Evolutionary conservation across 371 early-diverging fungal species (phyloP), one percentile per base, ranked within the genome.

Genomic region (Conidiobolus incongruus): DNA sequence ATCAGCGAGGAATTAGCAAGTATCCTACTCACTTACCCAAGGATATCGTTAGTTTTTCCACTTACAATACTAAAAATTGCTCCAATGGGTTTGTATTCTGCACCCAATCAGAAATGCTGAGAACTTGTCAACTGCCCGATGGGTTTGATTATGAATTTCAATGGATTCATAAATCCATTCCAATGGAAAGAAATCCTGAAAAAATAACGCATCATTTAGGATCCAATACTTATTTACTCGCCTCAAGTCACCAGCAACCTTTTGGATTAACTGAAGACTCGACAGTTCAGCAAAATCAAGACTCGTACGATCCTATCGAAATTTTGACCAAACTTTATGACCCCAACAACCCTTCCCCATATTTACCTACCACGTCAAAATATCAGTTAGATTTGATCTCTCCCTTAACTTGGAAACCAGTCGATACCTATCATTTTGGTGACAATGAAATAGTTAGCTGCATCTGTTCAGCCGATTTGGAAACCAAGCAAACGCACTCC

Each of bases 321-420:
- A 42, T 29, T 4, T 33, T 17, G 32, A 42, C 12, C 2, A 17
- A 11, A 17, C 32, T 7, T 11, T 16, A 19, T 23, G 32, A 19
- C 22, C 8, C 38, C 13, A 42, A 19, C 28, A n/a, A 30, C 28
- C 33, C 33, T n/a, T 35, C 44, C 2, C 44, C 44, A 23, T 12
- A 35, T 32, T 7, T 34, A 33, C 44, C 44, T 7, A 16, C 21
- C n/a, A 15, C n/a, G 16, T 7, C 34, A 6, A 32, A 35, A 5
- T 86, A 67, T 51, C 65, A 68, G 0, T 51, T 97, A 43, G 78
- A 90, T 37, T 65, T 97, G 46, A 66, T 93, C 4, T 88, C 93
- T 1, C 92, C 95, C 1, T 75, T 84, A 2, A 90, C 92, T 4
- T 97, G 89, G 88, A 89, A 94, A 49, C 82, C 78, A 2, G 81